Conservation (phyloP, 2,329 filamentous ascomycete species). For the Xylaria sp. region DNA sequence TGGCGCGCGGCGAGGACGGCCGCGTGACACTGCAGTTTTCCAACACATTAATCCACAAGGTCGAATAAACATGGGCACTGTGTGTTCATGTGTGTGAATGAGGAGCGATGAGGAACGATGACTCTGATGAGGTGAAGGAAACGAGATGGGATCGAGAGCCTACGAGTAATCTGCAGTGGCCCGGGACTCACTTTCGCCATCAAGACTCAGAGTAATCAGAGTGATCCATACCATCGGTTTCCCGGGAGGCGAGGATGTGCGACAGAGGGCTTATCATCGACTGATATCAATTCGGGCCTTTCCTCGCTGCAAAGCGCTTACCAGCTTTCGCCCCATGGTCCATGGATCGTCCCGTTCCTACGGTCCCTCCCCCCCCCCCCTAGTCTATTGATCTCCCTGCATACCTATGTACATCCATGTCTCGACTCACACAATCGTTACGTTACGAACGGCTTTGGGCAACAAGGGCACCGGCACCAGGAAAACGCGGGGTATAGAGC, state of each 20-base stretch:
- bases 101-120: not conserved
- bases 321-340: not conserved
- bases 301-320: not conserved
- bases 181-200: too few relatives aligned
- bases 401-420: constrained; percentile 3
- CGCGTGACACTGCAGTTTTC: constrained; percentile 62
- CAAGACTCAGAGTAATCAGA: not conserved
- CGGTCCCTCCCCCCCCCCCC: constrained; percentile 6
- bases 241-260: constrained; percentile 4
- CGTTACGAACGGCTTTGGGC: not conserved
- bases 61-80: constrained; percentile 2
- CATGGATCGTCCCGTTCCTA: constrained; percentile 2
- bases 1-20: constrained; percentile 50
- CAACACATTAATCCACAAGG: constrained; percentile 45
- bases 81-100: not conserved
- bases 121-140: not conserved
- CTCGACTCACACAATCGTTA: not conserved
- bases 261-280: not conserved
- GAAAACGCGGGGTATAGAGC: constrained; percentile 7
- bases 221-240: constrained; percentile 1
- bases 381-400: constrained; percentile 10
- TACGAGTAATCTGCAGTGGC: too few relatives aligned
- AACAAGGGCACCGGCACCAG: not conserved
- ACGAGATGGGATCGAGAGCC: not conserved
- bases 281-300: constrained; percentile 1